Evolutionary conservation across 106 monocot genomes (phyloP).

Genomic region (Apostasia ramifera): DNA sequence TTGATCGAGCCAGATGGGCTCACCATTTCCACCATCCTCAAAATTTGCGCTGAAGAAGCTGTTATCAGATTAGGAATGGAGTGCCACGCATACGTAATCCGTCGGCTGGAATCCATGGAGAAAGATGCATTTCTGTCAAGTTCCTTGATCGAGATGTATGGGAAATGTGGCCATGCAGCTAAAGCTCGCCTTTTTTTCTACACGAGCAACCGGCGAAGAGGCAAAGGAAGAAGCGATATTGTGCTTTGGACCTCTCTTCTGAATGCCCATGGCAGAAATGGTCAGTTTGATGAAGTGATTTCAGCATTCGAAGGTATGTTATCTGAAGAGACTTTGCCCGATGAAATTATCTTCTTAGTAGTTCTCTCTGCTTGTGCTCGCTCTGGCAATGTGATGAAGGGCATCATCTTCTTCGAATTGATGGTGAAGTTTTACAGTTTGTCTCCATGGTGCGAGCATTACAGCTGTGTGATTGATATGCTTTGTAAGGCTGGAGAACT

Average conservation of each 20-base stretch:
- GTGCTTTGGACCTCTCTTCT: slow-evolving; percentile 72
- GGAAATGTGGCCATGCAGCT: slow-evolving; percentile 38
- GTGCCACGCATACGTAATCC: slow-evolving; percentile 33
- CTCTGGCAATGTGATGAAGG: slow-evolving; percentile 31
- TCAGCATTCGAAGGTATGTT: slow-evolving; percentile 43
- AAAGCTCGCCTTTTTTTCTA: slow-evolving; percentile 47
- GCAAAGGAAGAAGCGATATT: slow-evolving; percentile 23
- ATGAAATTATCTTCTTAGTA: slow-evolving; percentile 42
- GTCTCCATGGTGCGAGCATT: slow-evolving; percentile 42
- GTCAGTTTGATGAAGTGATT: slow-evolving; percentile 36
- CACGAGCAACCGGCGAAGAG: not conserved
- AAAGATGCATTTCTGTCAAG: slow-evolving; percentile 34
- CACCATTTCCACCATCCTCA: slow-evolving; percentile 35
- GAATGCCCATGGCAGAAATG: slow-evolving; percentile 47
- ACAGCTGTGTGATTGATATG: slow-evolving; percentile 54
- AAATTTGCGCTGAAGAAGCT: slow-evolving; percentile 43
- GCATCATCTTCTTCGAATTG: slow-evolving; percentile 34
- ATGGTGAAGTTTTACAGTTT: slow-evolving; percentile 24
- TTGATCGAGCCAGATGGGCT: slow-evolving; percentile 25
- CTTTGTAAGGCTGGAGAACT: slow-evolving; percentile 59
- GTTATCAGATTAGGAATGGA: slow-evolving; percentile 28
- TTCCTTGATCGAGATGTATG: slow-evolving; percentile 69
- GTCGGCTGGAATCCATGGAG: slow-evolving; percentile 8
- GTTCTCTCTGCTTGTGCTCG: slow-evolving; percentile 59
- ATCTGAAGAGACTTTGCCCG: slow-evolving; percentile 25